Percentiles rank a stretch among this genome's conserved stretches.
phyloP scores from a whole-genome alignment of 108 stramenopile genomes.

The Aurantiochytrium sp. region DNA sequence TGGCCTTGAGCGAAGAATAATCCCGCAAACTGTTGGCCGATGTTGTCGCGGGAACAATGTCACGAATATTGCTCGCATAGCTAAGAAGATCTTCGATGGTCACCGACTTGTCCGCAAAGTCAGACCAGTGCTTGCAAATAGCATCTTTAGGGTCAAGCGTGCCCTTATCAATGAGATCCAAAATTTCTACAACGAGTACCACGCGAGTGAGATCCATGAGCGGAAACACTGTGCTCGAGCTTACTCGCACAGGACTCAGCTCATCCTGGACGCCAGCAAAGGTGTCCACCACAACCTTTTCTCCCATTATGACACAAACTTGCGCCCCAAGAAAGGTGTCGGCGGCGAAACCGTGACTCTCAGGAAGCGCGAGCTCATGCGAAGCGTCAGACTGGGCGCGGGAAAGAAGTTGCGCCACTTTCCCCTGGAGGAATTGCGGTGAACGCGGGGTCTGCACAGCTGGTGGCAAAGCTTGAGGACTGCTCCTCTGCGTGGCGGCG shows the following conservation, averaged over 20 bases:
- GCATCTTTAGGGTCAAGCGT: not conserved
- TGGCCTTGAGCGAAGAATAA: not conserved
- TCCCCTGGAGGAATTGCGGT: not conserved
- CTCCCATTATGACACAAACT: not conserved
- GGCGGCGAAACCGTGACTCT: not conserved
- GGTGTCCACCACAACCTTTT: not conserved
- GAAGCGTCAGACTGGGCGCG: not conserved
- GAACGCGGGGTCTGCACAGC: no score
- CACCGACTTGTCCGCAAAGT: not conserved
- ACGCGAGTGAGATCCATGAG: not conserved
- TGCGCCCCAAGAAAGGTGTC: not conserved
- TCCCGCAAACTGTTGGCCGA: not conserved
- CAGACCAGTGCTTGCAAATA: not conserved
- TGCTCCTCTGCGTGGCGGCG: not conserved
- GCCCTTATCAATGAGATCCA: not conserved
- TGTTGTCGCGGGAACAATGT: not conserved
- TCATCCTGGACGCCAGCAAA: not conserved
- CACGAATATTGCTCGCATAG: not conserved
- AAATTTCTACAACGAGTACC: not conserved
- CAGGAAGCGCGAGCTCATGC: not conserved
- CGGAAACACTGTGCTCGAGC: not conserved
- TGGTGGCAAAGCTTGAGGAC: not conserved
- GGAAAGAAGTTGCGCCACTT: not conserved
- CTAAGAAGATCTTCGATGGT: not conserved
- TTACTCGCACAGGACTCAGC: not conserved